Evolutionary conservation across 2,329 filamentous ascomycete species (phyloP).

Genomic region (Davidsoniella eucalypti): DNA sequence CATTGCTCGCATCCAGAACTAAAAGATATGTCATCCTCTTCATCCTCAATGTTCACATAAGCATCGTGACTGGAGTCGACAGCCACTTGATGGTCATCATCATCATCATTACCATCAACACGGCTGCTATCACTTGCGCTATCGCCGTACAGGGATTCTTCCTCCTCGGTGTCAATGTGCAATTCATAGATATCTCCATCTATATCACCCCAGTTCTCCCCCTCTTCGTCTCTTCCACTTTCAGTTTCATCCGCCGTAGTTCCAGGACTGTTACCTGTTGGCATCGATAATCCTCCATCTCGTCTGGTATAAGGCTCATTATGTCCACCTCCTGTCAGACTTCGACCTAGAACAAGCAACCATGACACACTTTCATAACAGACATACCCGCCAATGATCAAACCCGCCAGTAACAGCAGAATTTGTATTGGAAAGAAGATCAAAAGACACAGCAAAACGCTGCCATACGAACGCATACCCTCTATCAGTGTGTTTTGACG

Average conservation of each 20-base stretch:
- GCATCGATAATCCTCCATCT: too few species aligned
- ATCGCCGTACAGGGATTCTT: constrained; percentile 15
- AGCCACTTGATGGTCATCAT: constrained; percentile 4
- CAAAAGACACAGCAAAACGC: constrained; percentile 3
- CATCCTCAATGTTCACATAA: background rate
- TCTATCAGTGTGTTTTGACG: constrained; percentile 4
- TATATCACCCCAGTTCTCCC: constrained; percentile 18
- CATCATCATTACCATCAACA: constrained; percentile 17
- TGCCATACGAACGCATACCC: constrained; percentile 6
- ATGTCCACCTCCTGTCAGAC: too few species aligned
- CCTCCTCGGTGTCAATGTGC: constrained; percentile 8
- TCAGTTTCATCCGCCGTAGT: constrained; percentile 15
- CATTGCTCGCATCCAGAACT: background rate
- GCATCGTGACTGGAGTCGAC: background rate
- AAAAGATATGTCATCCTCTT: background rate
- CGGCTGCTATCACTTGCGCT: constrained; percentile 19
- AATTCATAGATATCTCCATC: constrained; percentile 17
- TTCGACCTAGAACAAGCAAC: background rate
- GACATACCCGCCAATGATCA: constrained; percentile 2
- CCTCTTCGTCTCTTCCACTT: constrained; percentile 19
- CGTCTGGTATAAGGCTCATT: too few species aligned
- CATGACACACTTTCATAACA: constrained; percentile 3
- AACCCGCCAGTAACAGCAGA: constrained; percentile 1
- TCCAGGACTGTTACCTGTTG: background rate
- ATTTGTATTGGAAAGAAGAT: constrained; percentile 10